A percentile compares a stretch with the other conserved stretches of the same genome.
Conservation (phyloP, 2,329 filamentous ascomycete species). For the Hyphodiscus sp. region DNA sequence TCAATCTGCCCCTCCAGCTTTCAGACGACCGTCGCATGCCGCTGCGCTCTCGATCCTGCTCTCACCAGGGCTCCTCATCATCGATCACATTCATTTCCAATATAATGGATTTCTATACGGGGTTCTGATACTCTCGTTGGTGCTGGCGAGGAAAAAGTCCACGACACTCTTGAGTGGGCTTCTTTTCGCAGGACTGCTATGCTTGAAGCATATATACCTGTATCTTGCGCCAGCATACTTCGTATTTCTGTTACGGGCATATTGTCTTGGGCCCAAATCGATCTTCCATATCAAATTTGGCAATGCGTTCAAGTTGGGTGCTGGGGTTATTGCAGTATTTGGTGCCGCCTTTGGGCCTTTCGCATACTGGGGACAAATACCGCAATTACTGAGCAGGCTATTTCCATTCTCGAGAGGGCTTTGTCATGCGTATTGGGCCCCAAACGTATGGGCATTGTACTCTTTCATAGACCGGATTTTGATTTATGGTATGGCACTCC, state of each 20-base stretch:
- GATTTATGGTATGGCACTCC: conserved; percentile 58
- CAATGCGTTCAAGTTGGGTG: conserved; percentile 79
- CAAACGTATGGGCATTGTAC: conserved; percentile 95
- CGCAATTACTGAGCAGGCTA: conserved; percentile 74
- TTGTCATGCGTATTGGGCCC: conserved; percentile 98
- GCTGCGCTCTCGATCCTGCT: conserved; percentile 84
- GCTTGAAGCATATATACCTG: conserved; percentile 96
- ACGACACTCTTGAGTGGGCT: conserved; percentile 74
- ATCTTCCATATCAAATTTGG: conserved; percentile 68
- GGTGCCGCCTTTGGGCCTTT: conserved; percentile 87
- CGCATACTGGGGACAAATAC: conserved; percentile 69
- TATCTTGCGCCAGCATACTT: conserved; percentile 96
- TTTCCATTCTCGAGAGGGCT: conserved; percentile 93
- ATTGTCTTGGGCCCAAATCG: conserved; percentile 75
- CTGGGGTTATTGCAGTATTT: conserved; percentile 65
- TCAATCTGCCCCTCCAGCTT: conserved; percentile 56
- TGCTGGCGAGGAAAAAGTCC: conserved; percentile 69
- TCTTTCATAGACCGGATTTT: conserved; percentile 81
- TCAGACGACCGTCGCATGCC: conserved; percentile 74
- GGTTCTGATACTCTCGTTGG: conserved; percentile 77
- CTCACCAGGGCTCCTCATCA: conserved; percentile 89
- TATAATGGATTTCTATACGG: conserved; percentile 98
- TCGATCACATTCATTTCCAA: conserved; percentile 98
- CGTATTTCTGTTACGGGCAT: conserved; percentile 80
- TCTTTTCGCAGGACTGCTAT: conserved; percentile 77